Evolutionary conservation across 345 rosid genomes (phyloP).

Genomic region (Populus simonii): DNA sequence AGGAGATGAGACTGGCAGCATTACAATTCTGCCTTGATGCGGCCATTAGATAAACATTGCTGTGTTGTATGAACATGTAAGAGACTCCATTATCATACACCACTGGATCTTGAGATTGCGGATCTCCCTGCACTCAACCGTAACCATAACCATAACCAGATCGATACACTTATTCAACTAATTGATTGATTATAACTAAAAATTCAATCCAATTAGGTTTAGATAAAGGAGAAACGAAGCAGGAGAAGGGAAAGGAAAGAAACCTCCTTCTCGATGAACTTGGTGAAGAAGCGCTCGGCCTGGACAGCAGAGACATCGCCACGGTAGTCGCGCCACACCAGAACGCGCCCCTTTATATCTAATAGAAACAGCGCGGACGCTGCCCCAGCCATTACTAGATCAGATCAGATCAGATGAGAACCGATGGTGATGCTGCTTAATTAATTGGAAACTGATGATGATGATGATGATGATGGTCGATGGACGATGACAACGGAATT

Average conservation of each 20-base stretch:
- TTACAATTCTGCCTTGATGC: slow-evolving; percentile 95
- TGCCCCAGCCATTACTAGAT: slow-evolving; percentile 71
- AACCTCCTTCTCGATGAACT: slow-evolving; percentile 93
- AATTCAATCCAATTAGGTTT: background rate
- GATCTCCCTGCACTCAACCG: slow-evolving; percentile 69
- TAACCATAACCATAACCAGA: background rate
- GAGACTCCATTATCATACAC: slow-evolving; percentile 90
- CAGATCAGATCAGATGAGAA: background rate
- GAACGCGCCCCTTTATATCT: slow-evolving; percentile 91
- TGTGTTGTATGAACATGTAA: slow-evolving; percentile 92
- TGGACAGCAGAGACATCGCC: slow-evolving; percentile 85
- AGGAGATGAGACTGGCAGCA: slow-evolving; percentile 87
- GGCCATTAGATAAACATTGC: slow-evolving; percentile 81
- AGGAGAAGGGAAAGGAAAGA: background rate
- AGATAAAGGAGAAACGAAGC: background rate
- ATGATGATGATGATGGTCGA: background rate
- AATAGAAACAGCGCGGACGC: slow-evolving; percentile 89
- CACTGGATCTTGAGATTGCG: slow-evolving; percentile 96
- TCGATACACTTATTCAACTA: background rate
- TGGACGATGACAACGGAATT: background rate
- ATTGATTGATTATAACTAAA: background rate
- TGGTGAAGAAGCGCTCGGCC: slow-evolving; percentile 92
- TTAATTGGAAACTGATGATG: background rate
- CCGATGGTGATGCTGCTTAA: background rate
- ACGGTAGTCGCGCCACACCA: slow-evolving; percentile 96